Evolutionary conservation across 139 green algal species (phyloP).

Genomic region (Spirogloea muscicola): DNA sequence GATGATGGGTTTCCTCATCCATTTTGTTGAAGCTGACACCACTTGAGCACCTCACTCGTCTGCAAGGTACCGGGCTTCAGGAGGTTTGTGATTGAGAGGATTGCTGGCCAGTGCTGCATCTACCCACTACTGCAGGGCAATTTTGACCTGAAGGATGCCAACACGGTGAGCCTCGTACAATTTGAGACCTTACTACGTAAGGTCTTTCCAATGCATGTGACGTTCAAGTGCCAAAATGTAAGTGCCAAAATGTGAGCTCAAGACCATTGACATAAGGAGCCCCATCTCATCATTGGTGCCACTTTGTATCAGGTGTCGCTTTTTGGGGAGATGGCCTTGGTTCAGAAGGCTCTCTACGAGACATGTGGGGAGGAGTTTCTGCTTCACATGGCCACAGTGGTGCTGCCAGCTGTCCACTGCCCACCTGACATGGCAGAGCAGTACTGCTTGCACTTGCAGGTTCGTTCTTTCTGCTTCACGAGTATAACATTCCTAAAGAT

Average conservation of each 20-base stretch:
- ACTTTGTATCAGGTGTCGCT: slow-evolving; percentile 31
- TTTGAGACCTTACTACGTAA: too few species aligned
- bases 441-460: slow-evolving; percentile 41
- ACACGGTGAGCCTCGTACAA: slow-evolving; percentile 25
- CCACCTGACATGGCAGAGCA: slow-evolving; percentile 37
- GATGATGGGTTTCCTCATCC: too few species aligned
- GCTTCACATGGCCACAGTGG: slow-evolving; percentile 23
- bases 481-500: not conserved
- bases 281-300: too few species aligned
- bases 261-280: too few species aligned
- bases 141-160: slow-evolving; percentile 39
- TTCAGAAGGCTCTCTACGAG: slow-evolving; percentile 35
- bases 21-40: too few species aligned
- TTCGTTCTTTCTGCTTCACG: not conserved
- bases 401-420: slow-evolving; percentile 34
- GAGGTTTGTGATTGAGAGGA: slow-evolving; percentile 18
- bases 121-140: slow-evolving; percentile 8
- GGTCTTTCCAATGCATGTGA: too few species aligned
- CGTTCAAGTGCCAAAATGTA: too few species aligned
- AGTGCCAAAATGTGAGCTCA: too few species aligned
- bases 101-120: slow-evolving; percentile 37
- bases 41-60: too few species aligned
- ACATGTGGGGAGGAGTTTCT: slow-evolving; percentile 42
- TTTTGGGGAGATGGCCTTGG: slow-evolving; percentile 33
- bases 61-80: slow-evolving; percentile 44